These are phyloP conservation scores for Solanum piurae DNA, from an alignment of 257 asterid species.

Conservation along the genomic window DNA sequence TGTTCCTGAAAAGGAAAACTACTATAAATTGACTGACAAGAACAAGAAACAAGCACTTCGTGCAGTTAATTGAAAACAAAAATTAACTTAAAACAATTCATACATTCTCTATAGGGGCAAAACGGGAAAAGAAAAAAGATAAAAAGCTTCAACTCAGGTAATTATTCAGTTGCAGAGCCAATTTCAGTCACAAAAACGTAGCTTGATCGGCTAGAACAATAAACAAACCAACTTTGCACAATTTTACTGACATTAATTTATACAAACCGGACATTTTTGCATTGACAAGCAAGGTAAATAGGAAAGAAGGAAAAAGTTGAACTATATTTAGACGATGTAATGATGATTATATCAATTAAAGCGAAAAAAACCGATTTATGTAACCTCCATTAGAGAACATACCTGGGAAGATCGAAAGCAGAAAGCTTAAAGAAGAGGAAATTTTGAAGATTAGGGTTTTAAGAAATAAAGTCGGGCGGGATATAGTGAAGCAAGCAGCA, in stretches of 20 bases:
- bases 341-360: neutral
- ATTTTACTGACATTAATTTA: neutral
- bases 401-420: neutral
- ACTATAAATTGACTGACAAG: neutral
- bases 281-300: neutral
- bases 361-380: neutral
- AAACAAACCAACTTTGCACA: neutral
- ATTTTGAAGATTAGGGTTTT: neutral
- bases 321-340: neutral
- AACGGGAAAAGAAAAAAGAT: neutral
- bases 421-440: neutral
- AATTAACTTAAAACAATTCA: neutral
- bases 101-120: neutral
- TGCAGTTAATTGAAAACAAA: neutral
- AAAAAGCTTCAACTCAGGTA: neutral
- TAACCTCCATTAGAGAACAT: neutral
- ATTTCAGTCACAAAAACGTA: neutral
- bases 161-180: neutral
- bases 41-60: neutral
- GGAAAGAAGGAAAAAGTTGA: neutral
- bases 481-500: neutral
- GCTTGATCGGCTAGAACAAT: neutral
- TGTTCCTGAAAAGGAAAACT: conserved; percentile 8
- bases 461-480: neutral
- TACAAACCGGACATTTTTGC: neutral